These are phyloP conservation scores for Saccharomycopsis capsularis DNA, from an alignment of 805 yeast genomes.

Conservation along the genomic window DNA sequence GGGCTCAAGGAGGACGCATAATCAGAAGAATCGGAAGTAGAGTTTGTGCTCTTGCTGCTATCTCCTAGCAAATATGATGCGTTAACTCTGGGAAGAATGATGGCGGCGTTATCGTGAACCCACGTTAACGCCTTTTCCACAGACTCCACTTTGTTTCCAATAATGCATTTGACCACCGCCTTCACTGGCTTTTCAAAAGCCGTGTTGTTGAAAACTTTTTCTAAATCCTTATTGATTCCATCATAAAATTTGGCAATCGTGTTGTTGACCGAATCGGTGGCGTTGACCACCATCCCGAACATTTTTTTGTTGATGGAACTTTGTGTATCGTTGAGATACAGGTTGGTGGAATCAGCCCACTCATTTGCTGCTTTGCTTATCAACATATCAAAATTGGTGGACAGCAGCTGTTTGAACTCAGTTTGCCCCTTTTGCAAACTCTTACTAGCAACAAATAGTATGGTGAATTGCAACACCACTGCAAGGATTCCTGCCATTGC, in stretches of 20 bases:
- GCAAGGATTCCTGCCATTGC: constrained; percentile 52
- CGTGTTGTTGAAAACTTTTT: constrained; percentile 59
- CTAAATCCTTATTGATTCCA: constrained; percentile 52
- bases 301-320: constrained; percentile 50
- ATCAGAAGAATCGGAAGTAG: neutral
- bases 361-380: constrained; percentile 21
- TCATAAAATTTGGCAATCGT: constrained; percentile 53
- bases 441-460: constrained; percentile 32
- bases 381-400: constrained; percentile 17
- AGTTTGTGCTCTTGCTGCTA: neutral
- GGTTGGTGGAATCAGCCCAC: constrained; percentile 57
- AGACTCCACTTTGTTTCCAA: constrained; percentile 62
- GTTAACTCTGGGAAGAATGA: constrained; percentile 49
- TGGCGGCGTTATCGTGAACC: constrained; percentile 58
- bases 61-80: constrained; percentile 25
- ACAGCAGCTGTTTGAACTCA: constrained; percentile 10
- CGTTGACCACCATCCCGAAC: constrained; percentile 56
- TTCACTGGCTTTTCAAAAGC: constrained; percentile 56
- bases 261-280: constrained; percentile 51
- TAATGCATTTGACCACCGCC: constrained; percentile 68
- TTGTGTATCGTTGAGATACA: constrained; percentile 43
- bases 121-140: constrained; percentile 72
- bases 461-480: constrained; percentile 45
- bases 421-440: constrained; percentile 17
- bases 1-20: too few species aligned